These are phyloP conservation scores for Sporothrix euskadiensis DNA, from an alignment of 2,329 filamentous ascomycete genomes.

Conservation along the genomic window DNA sequence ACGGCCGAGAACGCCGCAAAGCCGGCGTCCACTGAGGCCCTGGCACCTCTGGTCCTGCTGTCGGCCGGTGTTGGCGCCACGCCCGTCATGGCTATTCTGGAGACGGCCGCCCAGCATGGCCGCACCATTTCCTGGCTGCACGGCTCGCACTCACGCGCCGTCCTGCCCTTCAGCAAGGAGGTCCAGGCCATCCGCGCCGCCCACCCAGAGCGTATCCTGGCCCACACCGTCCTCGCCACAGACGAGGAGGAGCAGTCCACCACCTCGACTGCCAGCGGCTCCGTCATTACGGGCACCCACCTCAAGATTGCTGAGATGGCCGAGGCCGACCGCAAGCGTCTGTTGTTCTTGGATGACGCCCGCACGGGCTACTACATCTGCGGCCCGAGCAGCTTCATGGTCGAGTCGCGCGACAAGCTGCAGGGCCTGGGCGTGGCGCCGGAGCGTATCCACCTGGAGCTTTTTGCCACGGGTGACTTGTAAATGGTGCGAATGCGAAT, in stretches of 20 bases:
- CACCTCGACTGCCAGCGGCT: conserved; percentile 41
- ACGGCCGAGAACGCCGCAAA: conserved; percentile 32
- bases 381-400: conserved; percentile 71
- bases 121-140: conserved; percentile 65
- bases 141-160: conserved; percentile 52
- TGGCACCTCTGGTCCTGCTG: conserved; percentile 62
- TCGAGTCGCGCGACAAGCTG: conserved; percentile 55
- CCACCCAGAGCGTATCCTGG: conserved; percentile 48
- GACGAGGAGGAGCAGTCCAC: conserved; percentile 23
- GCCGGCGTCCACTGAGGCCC: conserved; percentile 21
- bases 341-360: conserved; percentile 57
- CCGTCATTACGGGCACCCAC: conserved; percentile 47
- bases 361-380: conserved; percentile 70
- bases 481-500: not conserved
- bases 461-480: conserved; percentile 62
- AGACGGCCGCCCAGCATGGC: conserved; percentile 46
- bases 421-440: conserved; percentile 55
- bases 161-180: conserved; percentile 57
- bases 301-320: conserved; percentile 61
- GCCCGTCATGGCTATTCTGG: conserved; percentile 65
- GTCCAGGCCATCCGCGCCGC: conserved; percentile 47
- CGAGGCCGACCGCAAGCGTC: conserved; percentile 51
- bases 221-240: conserved; percentile 59
- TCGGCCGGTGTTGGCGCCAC: conserved; percentile 70
- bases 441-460: conserved; percentile 65